Base-by-base conservation (phyloP, 192 early-diverging fungal genomes). In the Podila verticillata region DNA sequence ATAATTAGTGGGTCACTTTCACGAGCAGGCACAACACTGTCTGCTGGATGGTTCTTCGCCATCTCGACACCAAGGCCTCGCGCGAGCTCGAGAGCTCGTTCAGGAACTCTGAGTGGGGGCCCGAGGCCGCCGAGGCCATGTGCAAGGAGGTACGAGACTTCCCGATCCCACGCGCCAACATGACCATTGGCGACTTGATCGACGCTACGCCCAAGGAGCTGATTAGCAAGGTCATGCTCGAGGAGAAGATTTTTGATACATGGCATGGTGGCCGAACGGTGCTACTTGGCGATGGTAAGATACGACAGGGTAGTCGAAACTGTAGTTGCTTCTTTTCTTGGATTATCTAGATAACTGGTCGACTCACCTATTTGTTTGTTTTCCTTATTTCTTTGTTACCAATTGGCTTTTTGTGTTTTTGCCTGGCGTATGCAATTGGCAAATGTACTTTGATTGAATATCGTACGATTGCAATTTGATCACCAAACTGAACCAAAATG, bases 81-180 rank as follows among this genome's bases (percentile, higher is more conserved):
- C 58, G 58, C 17, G 58, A 60, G 30, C 15, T 31, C 58, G 58
- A 60, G 19, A 31, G 28, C 15, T 60, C 58, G 15, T 60, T 60
- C 58, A 24, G 58, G 12, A 60, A 60, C 30, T 60, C 58, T 9
- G 58, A 60, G 58, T 60, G 58, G 58, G 58, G 58, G 7, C 58
- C 58, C 26, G 58, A 60, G 58, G 58, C 58, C 15, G 58, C 58
- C 29, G 58, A 60, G 22, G 58, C 58, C 22, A 60, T 60, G 58
- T 60, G 58, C 30, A 32, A 34, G 15, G 58, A 60, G 15, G 58
- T 60, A 8, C 5, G 19, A 13, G 58, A 60, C 31, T 60, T 60
- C 58, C 58, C 58, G 26, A 29, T 60, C 30, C 58, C 58, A 31
- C 58, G 58, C 58, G 30, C 26, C 29, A 30, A 60, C 22, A 60